These are phyloP conservation scores for Colletotrichum godetiae DNA, from an alignment of 2,329 filamentous ascomycete genomes.

Conservation along the genomic window DNA sequence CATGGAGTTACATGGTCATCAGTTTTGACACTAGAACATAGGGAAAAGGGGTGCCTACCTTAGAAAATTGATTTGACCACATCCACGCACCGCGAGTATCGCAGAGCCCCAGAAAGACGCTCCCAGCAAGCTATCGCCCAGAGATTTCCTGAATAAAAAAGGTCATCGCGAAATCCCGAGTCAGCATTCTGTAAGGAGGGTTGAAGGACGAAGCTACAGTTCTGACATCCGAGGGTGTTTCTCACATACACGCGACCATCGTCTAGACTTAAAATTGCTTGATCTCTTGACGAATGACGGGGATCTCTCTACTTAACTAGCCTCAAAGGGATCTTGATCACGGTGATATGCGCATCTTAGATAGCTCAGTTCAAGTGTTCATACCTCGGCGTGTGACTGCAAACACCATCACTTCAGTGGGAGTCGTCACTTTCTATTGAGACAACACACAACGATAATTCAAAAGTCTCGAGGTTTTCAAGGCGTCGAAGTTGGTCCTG, in stretches of 20 bases:
- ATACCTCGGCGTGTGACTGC: neutral
- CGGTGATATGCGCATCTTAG: neutral
- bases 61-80: neutral
- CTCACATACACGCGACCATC: neutral
- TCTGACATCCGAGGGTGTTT: neutral
- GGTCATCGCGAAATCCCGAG: neutral
- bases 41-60: neutral
- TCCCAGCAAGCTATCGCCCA: neutral
- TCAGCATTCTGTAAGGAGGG: neutral
- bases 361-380: neutral
- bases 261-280: neutral
- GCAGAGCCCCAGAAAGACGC: too few relatives aligned
- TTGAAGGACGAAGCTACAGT: neutral
- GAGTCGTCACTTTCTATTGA: too few relatives aligned
- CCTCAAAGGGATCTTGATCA: neutral
- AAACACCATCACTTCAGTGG: too few relatives aligned
- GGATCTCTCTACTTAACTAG: neutral
- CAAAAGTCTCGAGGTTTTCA: too few relatives aligned
- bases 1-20: neutral
- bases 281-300: neutral
- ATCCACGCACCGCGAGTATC: neutral
- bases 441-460: too few relatives aligned
- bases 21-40: neutral
- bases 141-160: neutral
- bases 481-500: too few relatives aligned